phyloP scores from a whole-genome alignment of 2,329 filamentous ascomycete species.

The Alternaria rosae region DNA sequence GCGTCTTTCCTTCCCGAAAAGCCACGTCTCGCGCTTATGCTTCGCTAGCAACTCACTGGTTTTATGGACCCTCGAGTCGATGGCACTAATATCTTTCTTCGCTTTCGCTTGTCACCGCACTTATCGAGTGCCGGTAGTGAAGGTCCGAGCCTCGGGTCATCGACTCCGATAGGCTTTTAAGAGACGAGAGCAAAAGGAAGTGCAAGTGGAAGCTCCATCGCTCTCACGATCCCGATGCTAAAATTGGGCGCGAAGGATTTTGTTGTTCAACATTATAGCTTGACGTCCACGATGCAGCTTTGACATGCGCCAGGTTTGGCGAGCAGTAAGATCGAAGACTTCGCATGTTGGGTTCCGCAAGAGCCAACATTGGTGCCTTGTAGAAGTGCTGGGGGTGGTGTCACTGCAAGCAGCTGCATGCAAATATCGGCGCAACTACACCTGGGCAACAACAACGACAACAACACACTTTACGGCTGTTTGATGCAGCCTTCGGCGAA shows the following conservation, averaged over 20 bases:
- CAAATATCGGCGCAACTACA: not conserved
- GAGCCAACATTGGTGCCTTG: not conserved
- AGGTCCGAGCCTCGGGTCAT: not conserved
- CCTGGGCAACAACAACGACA: not conserved
- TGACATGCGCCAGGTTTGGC: conserved; percentile 1
- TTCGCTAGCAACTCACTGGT: not conserved
- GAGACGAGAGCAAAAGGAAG: not conserved
- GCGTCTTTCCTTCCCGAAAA: not conserved
- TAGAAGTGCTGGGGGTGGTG: not conserved
- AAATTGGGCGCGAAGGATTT: not conserved
- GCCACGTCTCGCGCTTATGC: not conserved
- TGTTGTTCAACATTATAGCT: not conserved
- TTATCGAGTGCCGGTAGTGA: not conserved
- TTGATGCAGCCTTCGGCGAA: not conserved
- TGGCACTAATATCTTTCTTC: not conserved
- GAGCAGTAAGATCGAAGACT: not conserved
- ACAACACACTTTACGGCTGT: not conserved
- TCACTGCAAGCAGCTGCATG: not conserved
- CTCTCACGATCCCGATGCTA: not conserved
- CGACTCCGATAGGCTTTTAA: not conserved
- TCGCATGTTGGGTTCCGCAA: not conserved
- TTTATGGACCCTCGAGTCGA: conserved; percentile 1
- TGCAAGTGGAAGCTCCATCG: not conserved
- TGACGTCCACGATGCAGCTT: not conserved
- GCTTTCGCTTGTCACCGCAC: not conserved